Conservation (phyloP, 169 alveolate species). For the Cystoisospora suis region DNA sequence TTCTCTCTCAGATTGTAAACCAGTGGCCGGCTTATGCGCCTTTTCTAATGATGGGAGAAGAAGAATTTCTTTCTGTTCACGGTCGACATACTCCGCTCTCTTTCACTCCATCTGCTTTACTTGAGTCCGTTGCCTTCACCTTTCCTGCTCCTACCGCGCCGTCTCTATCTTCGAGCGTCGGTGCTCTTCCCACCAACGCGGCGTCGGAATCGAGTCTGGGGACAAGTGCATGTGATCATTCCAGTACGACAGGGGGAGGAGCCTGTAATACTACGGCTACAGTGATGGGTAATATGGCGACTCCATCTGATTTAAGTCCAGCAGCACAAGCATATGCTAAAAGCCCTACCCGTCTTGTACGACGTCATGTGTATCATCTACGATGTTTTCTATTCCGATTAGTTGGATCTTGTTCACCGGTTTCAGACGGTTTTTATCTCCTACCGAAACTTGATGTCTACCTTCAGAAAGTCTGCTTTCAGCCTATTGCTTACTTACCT, state of each 20-base stretch:
- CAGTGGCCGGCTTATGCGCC: not conserved
- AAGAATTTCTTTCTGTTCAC: constrained; percentile 10
- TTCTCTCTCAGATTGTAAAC: not conserved
- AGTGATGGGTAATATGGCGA: too few relatives aligned
- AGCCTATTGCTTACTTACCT: constrained; percentile 43
- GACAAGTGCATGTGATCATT: not conserved
- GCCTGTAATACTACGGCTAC: not conserved
- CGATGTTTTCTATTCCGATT: constrained; percentile 40
- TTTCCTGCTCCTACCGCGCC: constrained; percentile 12
- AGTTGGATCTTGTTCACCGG: constrained; percentile 29
- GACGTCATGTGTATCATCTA: constrained; percentile 51
- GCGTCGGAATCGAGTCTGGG: not conserved
- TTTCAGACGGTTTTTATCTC: constrained; percentile 37
- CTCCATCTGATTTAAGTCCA: not conserved
- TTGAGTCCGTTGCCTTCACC: constrained; percentile 27
- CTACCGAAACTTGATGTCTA: not conserved
- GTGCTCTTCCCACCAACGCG: not conserved
- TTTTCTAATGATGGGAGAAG: constrained; percentile 7
- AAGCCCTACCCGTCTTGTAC: constrained; percentile 10
- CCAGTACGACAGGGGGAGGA: not conserved
- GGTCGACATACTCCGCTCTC: constrained; percentile 31
- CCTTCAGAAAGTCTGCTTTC: not conserved
- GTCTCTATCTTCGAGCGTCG: not conserved
- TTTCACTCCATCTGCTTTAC: not conserved
- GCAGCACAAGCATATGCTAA: not conserved